These are phyloP conservation scores for Ministeria vibrans DNA, from an alignment of 78 protist species.

Conservation along the genomic window DNA sequence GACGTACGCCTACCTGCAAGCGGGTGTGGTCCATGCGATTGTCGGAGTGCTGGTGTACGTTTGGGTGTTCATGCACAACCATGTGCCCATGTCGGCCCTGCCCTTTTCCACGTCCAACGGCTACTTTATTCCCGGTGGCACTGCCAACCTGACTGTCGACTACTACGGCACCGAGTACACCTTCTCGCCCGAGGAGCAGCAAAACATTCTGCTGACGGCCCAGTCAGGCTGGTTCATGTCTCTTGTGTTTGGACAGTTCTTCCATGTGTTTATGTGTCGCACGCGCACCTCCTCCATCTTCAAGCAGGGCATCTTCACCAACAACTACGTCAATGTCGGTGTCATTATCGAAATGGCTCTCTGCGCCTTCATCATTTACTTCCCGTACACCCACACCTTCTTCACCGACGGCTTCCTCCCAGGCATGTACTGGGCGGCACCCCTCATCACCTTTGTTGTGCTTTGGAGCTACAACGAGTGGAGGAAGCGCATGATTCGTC, in stretches of 20 bases:
- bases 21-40: slow-evolving; percentile 58
- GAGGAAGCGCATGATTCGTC: too few relatives aligned
- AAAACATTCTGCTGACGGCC: not conserved
- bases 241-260: slow-evolving; percentile 35
- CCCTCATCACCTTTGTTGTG: too few relatives aligned
- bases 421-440: too few relatives aligned
- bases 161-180: too few relatives aligned
- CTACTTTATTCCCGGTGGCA: too few relatives aligned
- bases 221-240: not conserved
- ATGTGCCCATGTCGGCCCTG: slow-evolving; percentile 26
- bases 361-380: slow-evolving; percentile 30
- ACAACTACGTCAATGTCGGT: slow-evolving; percentile 53
- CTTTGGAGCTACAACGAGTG: too few relatives aligned
- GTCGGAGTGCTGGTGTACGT: slow-evolving; percentile 57
- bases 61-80: slow-evolving; percentile 22
- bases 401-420: too few relatives aligned
- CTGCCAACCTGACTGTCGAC: not conserved
- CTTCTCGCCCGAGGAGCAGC: not conserved
- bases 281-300: slow-evolving; percentile 63
- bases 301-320: slow-evolving; percentile 36
- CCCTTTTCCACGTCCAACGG: not conserved
- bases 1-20: slow-evolving; percentile 55
- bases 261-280: slow-evolving; percentile 62
- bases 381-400: too few relatives aligned
- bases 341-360: slow-evolving; percentile 48